These are phyloP conservation scores for Apiotrichum porosum DNA, from an alignment of 1,284 basidiomycete genomes.

Conservation along the genomic window DNA sequence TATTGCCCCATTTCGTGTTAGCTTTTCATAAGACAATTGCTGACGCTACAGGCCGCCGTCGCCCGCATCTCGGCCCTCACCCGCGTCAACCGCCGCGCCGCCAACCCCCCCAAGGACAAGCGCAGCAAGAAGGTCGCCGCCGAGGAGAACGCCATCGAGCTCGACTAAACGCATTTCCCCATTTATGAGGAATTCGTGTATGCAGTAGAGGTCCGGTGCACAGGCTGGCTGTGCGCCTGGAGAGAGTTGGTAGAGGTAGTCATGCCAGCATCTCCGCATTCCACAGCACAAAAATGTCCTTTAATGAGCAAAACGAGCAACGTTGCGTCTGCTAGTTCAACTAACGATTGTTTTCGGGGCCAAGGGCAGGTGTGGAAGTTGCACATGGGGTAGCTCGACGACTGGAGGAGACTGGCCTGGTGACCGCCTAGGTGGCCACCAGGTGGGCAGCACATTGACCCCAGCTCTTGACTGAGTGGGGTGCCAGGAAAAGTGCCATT, in stretches of 20 bases:
- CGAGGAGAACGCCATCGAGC: conserved; percentile 46
- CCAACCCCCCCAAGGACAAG: conserved; percentile 57
- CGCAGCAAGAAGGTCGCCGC: conserved; percentile 72
- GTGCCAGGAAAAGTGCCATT: too few relatives aligned
- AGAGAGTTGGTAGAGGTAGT: conserved; percentile 14
- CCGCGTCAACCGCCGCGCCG: conserved; percentile 63
- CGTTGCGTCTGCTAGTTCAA: too few relatives aligned
- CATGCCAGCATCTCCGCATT: conserved; percentile 2
- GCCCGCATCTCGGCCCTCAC: conserved; percentile 73
- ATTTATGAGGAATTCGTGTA: background rate
- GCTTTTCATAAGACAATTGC: background rate
- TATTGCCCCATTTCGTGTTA: too few relatives aligned
- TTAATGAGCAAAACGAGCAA: too few relatives aligned
- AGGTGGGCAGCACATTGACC: too few relatives aligned
- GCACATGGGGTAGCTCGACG: too few relatives aligned
- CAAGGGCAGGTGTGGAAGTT: too few relatives aligned
- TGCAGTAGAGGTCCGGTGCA: background rate
- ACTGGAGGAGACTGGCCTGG: too few relatives aligned
- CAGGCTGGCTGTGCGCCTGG: background rate
- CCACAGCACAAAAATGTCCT: too few relatives aligned
- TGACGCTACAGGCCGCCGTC: conserved; percentile 61
- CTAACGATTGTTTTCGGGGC: too few relatives aligned
- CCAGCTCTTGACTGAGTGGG: too few relatives aligned
- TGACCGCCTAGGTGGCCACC: too few relatives aligned
- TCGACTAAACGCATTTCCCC: conserved; percentile 32